Conservation (phyloP, 768 basidiomycete genomes). For the Daedaleopsis nitida region DNA sequence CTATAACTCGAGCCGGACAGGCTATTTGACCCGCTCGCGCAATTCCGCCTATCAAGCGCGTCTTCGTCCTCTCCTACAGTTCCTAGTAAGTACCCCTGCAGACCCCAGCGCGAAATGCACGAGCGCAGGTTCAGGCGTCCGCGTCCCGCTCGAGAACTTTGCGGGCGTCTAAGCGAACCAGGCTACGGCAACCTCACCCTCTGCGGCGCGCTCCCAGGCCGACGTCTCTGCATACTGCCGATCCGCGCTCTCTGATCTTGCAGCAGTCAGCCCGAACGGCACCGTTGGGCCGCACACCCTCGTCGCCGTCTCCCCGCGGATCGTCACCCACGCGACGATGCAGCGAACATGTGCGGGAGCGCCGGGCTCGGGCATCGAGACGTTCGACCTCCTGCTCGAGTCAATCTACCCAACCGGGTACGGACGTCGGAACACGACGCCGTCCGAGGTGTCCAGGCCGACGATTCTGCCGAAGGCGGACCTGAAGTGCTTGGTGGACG, state of each 20-base stretch:
- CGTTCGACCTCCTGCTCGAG: constrained; percentile 29
- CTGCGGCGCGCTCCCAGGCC: constrained; percentile 31
- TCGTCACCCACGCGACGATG: constrained; percentile 11
- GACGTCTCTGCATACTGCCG: constrained; percentile 25
- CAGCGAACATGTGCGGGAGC: not conserved
- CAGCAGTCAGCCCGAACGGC: constrained; percentile 25
- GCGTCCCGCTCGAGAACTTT: constrained; percentile 27
- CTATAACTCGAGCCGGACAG: constrained; percentile 13
- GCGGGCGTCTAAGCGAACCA: constrained; percentile 38
- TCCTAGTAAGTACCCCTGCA: not conserved
- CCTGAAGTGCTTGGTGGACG: not conserved
- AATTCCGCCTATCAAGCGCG: not conserved
- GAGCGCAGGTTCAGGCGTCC: not conserved
- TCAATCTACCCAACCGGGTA: constrained; percentile 38
- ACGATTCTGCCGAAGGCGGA: not conserved
- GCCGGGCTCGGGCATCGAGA: not conserved
- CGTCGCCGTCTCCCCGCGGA: constrained; percentile 35
- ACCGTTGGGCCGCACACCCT: not conserved
- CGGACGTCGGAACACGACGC: constrained; percentile 36
- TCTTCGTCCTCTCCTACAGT: no score
- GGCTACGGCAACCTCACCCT: constrained; percentile 42
- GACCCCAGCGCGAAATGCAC: not conserved
- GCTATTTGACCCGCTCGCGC: no score
- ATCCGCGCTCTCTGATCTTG: constrained; percentile 30
- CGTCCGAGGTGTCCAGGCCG: constrained; percentile 19